Conservation (phyloP, 768 basidiomycete genomes). For the Rubroboletus pulcherrimus region DNA sequence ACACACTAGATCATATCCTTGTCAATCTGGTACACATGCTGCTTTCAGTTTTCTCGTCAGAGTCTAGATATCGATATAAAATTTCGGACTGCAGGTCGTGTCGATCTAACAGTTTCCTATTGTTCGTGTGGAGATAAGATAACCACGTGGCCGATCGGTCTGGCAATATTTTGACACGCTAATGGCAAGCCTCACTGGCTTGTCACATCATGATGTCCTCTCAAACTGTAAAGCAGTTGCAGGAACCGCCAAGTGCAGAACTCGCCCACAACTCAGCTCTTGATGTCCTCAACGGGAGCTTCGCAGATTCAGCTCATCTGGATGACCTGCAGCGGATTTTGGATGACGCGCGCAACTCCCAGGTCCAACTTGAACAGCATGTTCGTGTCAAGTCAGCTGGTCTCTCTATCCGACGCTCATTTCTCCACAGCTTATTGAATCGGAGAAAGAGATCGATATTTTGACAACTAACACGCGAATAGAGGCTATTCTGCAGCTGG, state of each 20-base stretch:
- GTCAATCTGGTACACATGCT: background rate
- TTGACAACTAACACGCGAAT: constrained; percentile 48
- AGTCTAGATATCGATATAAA: background rate
- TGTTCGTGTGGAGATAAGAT: constrained; percentile 16
- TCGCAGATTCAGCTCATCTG: constrained; percentile 49
- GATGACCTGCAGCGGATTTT: constrained; percentile 43
- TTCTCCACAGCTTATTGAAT: constrained; percentile 55
- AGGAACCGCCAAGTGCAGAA: constrained; percentile 46
- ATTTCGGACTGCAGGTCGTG: background rate
- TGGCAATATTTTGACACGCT: background rate
- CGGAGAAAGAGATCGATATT: constrained; percentile 43
- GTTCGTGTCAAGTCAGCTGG: constrained; percentile 37
- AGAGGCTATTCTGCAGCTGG: constrained; percentile 46
- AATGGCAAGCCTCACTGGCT: too few relatives aligned
- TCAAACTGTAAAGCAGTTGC: constrained; percentile 44
- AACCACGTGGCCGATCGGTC: constrained; percentile 18
- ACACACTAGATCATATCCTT: background rate
- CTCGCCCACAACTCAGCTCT: constrained; percentile 34
- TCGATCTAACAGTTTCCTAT: background rate
- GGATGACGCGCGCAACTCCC: constrained; percentile 37
- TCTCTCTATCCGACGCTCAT: constrained; percentile 11
- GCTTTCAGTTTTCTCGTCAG: background rate
- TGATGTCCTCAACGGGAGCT: constrained; percentile 42
- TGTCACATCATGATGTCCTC: constrained; percentile 34
- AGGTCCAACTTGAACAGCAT: constrained; percentile 40